Percentiles rank a stretch among this genome's conserved stretches.
Conservation (phyloP, 2,329 filamentous ascomycete genomes). For the Penicillium griseofulvum region DNA sequence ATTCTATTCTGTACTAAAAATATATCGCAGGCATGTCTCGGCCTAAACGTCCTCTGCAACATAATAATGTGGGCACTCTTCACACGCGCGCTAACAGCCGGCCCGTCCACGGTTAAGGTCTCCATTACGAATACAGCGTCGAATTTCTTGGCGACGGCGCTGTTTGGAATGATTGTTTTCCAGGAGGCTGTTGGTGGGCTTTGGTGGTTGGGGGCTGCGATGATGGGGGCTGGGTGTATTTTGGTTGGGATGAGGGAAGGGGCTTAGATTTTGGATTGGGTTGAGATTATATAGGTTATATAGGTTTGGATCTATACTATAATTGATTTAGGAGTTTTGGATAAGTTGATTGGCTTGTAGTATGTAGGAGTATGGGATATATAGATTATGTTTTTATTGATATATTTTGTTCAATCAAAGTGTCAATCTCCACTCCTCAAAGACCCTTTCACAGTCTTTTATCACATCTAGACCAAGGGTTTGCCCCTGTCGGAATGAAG, state of each 20-base stretch:
- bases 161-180: conserved; percentile 59
- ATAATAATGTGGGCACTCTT: conserved; percentile 65
- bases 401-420: no score
- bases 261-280: conserved; percentile 7
- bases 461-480: conserved; percentile 13
- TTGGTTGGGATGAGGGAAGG: conserved; percentile 61
- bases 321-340: neutral
- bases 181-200: conserved; percentile 54
- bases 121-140: conserved; percentile 63
- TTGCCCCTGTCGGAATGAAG: conserved; percentile 13
- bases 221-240: conserved; percentile 61
- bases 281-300: neutral
- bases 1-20: conserved; percentile 19
- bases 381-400: no score
- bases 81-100: conserved; percentile 60
- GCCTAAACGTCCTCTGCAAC: conserved; percentile 61
- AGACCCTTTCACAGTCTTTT: conserved; percentile 8
- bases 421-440: conserved; percentile 1
- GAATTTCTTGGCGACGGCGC: conserved; percentile 62
- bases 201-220: conserved; percentile 61
- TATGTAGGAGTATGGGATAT: neutral
- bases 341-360: conserved; percentile 1
- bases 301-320: neutral
- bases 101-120: conserved; percentile 60
- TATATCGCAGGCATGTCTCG: conserved; percentile 55